Base-by-base conservation (phyloP, 768 basidiomycete genomes). In the Tulasnella sp. region DNA sequence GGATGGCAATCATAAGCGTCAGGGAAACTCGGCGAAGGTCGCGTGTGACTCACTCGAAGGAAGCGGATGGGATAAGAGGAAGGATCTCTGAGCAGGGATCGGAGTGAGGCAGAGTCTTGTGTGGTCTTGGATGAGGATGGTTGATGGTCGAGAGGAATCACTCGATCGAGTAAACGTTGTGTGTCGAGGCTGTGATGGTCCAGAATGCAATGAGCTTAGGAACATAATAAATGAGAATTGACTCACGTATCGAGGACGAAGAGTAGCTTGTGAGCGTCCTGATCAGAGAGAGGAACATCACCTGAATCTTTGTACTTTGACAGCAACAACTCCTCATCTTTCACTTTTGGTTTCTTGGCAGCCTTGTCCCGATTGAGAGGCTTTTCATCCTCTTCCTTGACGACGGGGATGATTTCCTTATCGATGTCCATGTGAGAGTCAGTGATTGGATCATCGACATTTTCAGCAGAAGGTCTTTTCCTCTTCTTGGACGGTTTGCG, bases 151-250 rank as follows among this genome's bases (percentile, higher is more conserved):
- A 32, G 42, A 24, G 69, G 67, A 20, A 83, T 81, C 56, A 83
- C 80, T 58, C 85, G 80, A 70, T 88, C 84, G 8, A 89, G 76
- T 4, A 89, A 69, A 41, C 79, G 82, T 57, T 84, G 83, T 0
- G 72, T 72, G 63, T 89, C 86, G 54, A 77, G 66, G 58, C 82
- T 83, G 37, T 58, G 48, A 51, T 24, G 32, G 20, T 19, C 10
- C 37, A 40, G 28, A 22, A 48, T 33, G 39, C 48, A 16, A 19
- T 47, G 42, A 31, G 56, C 46, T 57, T 19, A 40, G 37, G 31
- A 27, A 24, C 20, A 37, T 29, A 35, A 45, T 15, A 12, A 16
- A 15, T 41, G 34, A 0, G 27, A 13, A 67, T 29, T 10, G 8
- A 50, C 71, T 53, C 54, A 79, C 78, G 69, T 66, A 57, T 75